These are phyloP conservation scores for Dactylellina sp. DNA, from an alignment of 2,329 filamentous ascomycete species.

Conservation along the genomic window DNA sequence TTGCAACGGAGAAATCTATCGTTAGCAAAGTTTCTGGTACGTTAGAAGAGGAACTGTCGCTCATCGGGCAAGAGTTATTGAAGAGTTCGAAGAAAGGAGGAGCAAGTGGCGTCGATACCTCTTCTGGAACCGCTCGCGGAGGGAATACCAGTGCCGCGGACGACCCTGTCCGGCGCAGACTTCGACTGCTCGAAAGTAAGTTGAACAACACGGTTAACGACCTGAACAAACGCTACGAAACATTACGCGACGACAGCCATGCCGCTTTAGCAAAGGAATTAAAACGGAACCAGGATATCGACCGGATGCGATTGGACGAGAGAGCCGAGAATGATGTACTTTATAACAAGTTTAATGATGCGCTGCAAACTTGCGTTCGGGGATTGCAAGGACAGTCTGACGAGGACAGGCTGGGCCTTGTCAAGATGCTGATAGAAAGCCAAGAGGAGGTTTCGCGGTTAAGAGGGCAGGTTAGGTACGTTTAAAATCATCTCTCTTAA, in stretches of 20 bases:
- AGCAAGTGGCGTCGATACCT: neutral
- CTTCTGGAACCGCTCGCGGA: neutral
- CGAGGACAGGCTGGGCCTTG: conserved; percentile 75
- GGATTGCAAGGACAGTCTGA: conserved; percentile 78
- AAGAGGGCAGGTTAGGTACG: conserved; percentile 79
- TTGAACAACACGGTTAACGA: conserved; percentile 57
- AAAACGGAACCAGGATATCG: conserved; percentile 58
- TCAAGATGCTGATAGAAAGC: conserved; percentile 76
- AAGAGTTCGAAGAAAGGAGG: conserved; percentile 15
- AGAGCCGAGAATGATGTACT: conserved; percentile 83
- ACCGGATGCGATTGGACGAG: conserved; percentile 58
- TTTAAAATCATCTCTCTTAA: conserved; percentile 9
- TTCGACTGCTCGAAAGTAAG: conserved; percentile 45
- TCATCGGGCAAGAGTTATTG: conserved; percentile 38
- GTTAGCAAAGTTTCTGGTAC: conserved; percentile 37
- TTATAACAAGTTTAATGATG: conserved; percentile 92
- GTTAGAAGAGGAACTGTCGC: conserved; percentile 44
- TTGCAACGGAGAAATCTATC: conserved; percentile 27
- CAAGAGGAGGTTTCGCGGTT: conserved; percentile 81
- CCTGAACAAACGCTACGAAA: conserved; percentile 56
- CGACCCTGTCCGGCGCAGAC: conserved; percentile 40
- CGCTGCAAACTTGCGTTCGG: conserved; percentile 83
- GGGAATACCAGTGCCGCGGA: conserved; percentile 12
- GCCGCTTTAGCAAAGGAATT: conserved; percentile 58
- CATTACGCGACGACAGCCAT: conserved; percentile 55